These are phyloP conservation scores for Talaromyces adpressus DNA, from an alignment of 495 filamentous ascomycete species.

Conservation along the genomic window DNA sequence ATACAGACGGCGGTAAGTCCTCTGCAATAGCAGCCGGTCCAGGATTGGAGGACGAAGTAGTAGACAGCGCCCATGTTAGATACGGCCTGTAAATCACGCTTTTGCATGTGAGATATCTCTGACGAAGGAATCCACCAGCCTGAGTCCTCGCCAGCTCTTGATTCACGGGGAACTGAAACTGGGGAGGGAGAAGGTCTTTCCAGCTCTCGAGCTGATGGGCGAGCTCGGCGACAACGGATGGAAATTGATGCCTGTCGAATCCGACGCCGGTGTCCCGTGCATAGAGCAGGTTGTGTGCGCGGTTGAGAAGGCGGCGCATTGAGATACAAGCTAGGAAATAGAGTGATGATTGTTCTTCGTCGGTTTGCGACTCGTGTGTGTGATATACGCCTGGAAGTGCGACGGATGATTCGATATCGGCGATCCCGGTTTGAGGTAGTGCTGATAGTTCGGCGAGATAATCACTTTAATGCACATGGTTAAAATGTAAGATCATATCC, in stretches of 20 bases:
- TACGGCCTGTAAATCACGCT: slow-evolving; percentile 43
- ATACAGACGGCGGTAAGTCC: slow-evolving; percentile 15
- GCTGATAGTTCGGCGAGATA: slow-evolving; percentile 29
- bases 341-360: slow-evolving; percentile 20
- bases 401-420: slow-evolving; percentile 35
- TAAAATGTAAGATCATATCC: not conserved
- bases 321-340: slow-evolving; percentile 32
- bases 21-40: slow-evolving; percentile 10
- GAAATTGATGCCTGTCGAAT: slow-evolving; percentile 30
- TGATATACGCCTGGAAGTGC: slow-evolving; percentile 26
- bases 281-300: slow-evolving; percentile 25
- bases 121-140: slow-evolving; percentile 32
- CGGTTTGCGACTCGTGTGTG: slow-evolving; percentile 13
- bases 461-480: slow-evolving; percentile 8
- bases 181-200: slow-evolving; percentile 30
- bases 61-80: slow-evolving; percentile 28
- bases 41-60: not conserved
- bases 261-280: slow-evolving; percentile 18
- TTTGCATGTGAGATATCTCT: slow-evolving; percentile 39
- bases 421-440: slow-evolving; percentile 35
- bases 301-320: slow-evolving; percentile 29
- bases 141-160: slow-evolving; percentile 16
- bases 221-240: slow-evolving; percentile 31
- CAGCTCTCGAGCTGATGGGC: slow-evolving; percentile 38
- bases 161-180: slow-evolving; percentile 29